Conservation (phyloP, 768 basidiomycete species). For the Lentinula detonsa region DNA sequence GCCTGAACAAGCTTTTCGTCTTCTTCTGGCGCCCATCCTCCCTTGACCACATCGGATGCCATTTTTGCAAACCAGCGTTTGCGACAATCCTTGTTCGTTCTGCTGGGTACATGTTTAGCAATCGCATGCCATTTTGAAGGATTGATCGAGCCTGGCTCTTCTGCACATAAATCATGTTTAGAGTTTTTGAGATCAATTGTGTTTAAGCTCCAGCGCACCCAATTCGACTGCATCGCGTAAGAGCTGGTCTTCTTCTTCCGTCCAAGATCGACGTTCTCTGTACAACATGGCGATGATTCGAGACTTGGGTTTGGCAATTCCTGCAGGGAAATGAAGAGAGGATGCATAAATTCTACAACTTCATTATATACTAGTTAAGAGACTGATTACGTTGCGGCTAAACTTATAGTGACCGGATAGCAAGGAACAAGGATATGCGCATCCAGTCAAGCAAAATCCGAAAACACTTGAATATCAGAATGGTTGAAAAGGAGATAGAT, state of each 20-base stretch:
- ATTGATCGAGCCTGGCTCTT: constrained; percentile 9
- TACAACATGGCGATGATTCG: background rate
- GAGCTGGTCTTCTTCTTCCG: constrained; percentile 45
- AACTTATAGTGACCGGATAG: background rate
- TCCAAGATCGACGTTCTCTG: constrained; percentile 47
- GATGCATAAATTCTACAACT: background rate
- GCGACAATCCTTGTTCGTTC: constrained; percentile 25
- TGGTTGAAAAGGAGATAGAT: background rate
- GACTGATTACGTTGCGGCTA: background rate
- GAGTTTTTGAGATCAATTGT: background rate
- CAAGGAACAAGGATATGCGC: background rate
- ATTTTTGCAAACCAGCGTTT: constrained; percentile 40
- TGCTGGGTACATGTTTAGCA: constrained; percentile 17
- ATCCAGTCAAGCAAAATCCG: background rate
- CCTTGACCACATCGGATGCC: constrained; percentile 57
- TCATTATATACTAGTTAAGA: background rate
- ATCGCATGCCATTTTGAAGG: constrained; percentile 13
- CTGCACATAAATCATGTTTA: constrained; percentile 10
- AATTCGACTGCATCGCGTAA: constrained; percentile 44
- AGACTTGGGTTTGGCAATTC: background rate
- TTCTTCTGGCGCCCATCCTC: constrained; percentile 57
- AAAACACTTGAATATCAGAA: background rate
- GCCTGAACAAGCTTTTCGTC: constrained; percentile 52
- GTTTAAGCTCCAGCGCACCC: constrained; percentile 24
- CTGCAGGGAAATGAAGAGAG: background rate